Percentiles rank a stretch among this genome's conserved stretches.
These are phyloP conservation scores for Saprolegnia parasitica DNA, from an alignment of 352 stramenopile species.

Conservation along the genomic window DNA sequence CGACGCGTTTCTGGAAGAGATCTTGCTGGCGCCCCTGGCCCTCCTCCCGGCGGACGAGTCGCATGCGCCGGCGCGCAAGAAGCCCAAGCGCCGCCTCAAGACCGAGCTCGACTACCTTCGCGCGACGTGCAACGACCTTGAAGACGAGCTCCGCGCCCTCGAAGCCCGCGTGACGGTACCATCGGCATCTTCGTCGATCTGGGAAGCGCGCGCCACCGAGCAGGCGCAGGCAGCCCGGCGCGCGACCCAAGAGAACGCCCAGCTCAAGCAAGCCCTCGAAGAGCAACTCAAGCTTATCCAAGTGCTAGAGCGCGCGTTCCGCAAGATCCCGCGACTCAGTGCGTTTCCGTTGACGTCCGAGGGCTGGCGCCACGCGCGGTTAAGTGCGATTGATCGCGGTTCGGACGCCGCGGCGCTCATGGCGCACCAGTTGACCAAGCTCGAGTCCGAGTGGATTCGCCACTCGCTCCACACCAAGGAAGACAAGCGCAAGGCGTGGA, in stretches of 20 bases:
- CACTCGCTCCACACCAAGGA: background rate
- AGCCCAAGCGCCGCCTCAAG: constrained; percentile 12
- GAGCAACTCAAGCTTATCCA: constrained; percentile 11
- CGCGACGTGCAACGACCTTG: constrained; percentile 2
- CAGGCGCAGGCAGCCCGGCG: constrained; percentile 1
- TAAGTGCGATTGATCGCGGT: background rate
- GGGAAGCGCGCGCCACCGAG: constrained; percentile 10
- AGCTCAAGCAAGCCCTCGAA: background rate
- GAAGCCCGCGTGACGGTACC: background rate
- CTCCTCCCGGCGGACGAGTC: background rate
- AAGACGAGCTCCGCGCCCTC: background rate
- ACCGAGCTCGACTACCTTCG: constrained; percentile 18
- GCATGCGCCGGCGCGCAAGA: background rate
- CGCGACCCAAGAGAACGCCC: constrained; percentile 17
- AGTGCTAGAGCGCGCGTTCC: constrained; percentile 7
- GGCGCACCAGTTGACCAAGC: constrained; percentile 1
- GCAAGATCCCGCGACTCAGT: background rate
- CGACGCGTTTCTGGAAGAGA: background rate
- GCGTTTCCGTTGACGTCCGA: background rate
- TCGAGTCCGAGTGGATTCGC: constrained; percentile 25
- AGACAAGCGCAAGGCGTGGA: background rate
- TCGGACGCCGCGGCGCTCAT: background rate
- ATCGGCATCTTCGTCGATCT: background rate
- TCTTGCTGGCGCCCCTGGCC: background rate
- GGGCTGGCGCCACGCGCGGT: background rate